These are phyloP conservation scores for Sextonia rubra DNA, from an alignment of 164 flowering plant species.

Conservation along the genomic window DNA sequence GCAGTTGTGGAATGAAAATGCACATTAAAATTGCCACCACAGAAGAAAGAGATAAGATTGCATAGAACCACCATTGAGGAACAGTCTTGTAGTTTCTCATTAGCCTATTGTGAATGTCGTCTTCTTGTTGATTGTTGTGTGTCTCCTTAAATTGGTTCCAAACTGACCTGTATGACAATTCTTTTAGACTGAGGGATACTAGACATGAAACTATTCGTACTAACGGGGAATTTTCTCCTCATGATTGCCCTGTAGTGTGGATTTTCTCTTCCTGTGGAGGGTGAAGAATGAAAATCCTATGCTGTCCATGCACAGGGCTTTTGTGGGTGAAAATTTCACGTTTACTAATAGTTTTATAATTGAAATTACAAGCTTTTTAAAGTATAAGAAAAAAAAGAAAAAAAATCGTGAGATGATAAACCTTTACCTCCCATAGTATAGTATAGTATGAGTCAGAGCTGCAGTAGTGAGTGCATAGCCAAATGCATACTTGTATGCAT, in stretches of 20 bases:
- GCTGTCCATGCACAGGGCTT: too few relatives aligned
- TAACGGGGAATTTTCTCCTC: too few relatives aligned
- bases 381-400: not conserved
- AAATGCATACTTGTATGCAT: conserved; percentile 35
- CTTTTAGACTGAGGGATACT: too few relatives aligned
- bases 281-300: too few relatives aligned
- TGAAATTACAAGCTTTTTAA: too few relatives aligned
- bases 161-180: too few relatives aligned
- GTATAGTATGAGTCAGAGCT: conserved; percentile 49
- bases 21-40: conserved; percentile 6
- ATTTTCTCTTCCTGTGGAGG: too few relatives aligned
- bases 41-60: conserved; percentile 50
- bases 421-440: conserved; percentile 38
- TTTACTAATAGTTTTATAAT: too few relatives aligned
- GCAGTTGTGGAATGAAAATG: conserved; percentile 72
- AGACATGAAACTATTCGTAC: too few relatives aligned
- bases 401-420: not conserved
- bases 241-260: conserved; percentile 9
- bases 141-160: conserved; percentile 50
- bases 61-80: conserved; percentile 80
- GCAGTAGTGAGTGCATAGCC: conserved; percentile 51
- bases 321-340: too few relatives aligned
- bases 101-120: conserved; percentile 61
- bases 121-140: conserved; percentile 61
- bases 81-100: conserved; percentile 44